Conservation (phyloP, 2,329 filamentous ascomycete genomes). For the Lecanicillium sp. region DNA sequence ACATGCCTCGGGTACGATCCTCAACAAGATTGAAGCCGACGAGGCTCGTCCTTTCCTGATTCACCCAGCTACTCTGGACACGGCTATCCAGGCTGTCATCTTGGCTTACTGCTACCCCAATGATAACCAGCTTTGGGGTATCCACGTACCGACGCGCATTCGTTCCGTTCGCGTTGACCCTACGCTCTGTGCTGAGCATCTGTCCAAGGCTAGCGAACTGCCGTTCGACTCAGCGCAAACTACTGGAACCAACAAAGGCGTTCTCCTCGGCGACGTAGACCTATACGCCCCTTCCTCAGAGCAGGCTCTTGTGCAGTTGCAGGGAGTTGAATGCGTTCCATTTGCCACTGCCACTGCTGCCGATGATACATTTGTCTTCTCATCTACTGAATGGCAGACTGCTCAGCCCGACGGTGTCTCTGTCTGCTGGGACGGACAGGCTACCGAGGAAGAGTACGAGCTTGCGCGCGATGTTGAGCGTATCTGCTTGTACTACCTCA, state of each 20-base stretch:
- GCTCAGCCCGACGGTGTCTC: not conserved
- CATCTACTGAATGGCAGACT: not conserved
- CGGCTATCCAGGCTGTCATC: not conserved
- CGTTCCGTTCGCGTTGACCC: not conserved
- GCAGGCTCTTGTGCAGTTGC: not conserved
- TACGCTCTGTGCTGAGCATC: not conserved
- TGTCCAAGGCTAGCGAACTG: not conserved
- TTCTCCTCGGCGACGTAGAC: not conserved
- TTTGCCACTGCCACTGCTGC: not conserved
- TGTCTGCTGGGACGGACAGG: not conserved
- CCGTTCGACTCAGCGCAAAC: not conserved
- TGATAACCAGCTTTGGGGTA: not conserved
- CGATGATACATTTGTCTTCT: not conserved
- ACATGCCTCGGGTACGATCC: not conserved
- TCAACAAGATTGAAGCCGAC: not conserved
- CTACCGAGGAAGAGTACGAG: not conserved
- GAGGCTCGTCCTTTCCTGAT: not conserved
- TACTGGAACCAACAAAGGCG: not conserved
- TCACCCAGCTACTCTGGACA: not conserved
- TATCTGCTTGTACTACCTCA: not conserved
- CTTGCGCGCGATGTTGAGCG: not conserved
- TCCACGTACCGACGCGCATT: not conserved
- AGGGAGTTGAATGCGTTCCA: not conserved
- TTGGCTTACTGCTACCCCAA: not conserved
- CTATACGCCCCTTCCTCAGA: not conserved